Base-by-base conservation (phyloP, 2,329 filamentous ascomycete species). In the Pseudogymnoascus destructans region DNA sequence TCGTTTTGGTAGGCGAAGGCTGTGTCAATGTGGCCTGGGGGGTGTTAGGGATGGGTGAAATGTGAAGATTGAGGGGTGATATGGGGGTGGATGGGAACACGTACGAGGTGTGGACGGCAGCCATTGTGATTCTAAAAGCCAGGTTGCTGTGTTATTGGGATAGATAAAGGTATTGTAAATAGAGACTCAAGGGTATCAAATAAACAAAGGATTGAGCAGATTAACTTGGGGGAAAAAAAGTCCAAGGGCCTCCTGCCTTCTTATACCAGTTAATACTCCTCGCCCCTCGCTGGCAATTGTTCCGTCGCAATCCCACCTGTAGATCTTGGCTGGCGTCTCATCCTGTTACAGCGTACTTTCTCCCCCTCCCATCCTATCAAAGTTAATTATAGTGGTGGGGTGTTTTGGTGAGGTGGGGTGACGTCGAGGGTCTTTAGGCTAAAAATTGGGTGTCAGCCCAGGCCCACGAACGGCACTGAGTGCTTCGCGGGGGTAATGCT, bases 1-100 rank as follows among this genome's bases (percentile, higher is more conserved):
- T 87, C 87, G 72, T 92, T 93, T 70, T 82, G 84, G 70, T 93
- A 93, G 56, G 83, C 86, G 61, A 85, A 77, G 65, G 66, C 70
- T n/a, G 85, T 87, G 73, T 86, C 84, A 70, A 89, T 85, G 73
- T 88, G 85, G 23, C 82, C 79, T 73, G 27, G 32, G 17, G 59
- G 62, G 15, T 49, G 42, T 49, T 49, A 49, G 42, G 25, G 17
- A 21, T 27, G 27, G 3, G 5, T 33, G 21, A 17, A 19, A 19
- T 25, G 38, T 30, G 33, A 19, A 33, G 55, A 67, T 49, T 27
- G 42, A 23, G 42, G 42, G 42, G 42, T 49, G n/a, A 27, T 30
- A 6, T 49, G n/a, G 42, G 30, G 57, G 17, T n/a, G 25, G 30
- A 46, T 38, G 58, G 56, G 19, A 58, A 58, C 10, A 64, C 36